Evolutionary conservation across 257 asterid genomes (phyloP).

Genomic region (Plantago major): DNA sequence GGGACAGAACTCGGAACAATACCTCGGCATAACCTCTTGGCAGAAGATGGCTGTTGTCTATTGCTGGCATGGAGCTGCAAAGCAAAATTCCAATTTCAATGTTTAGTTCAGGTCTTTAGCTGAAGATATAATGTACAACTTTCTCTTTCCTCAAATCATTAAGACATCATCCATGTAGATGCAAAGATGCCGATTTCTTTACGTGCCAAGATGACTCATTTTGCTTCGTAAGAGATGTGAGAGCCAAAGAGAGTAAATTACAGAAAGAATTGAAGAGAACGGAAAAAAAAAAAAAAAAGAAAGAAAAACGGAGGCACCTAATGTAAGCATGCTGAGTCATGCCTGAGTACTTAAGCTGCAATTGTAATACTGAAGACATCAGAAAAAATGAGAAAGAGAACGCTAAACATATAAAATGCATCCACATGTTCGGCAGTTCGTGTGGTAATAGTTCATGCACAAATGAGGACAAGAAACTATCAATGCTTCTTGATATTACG

Average conservation of each 20-base stretch:
- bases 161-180: slow-evolving; percentile 3
- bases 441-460: neutral
- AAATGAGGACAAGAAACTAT: neutral
- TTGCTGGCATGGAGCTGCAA: slow-evolving; percentile 90
- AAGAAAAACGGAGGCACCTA: neutral
- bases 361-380: slow-evolving; percentile 8
- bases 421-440: neutral
- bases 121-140: neutral
- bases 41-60: slow-evolving; percentile 59
- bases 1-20: slow-evolving; percentile 19
- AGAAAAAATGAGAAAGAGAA: neutral
- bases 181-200: slow-evolving; percentile 4
- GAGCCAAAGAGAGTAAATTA: neutral
- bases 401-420: neutral
- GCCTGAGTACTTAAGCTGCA: neutral
- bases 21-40: slow-evolving; percentile 76
- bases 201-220: slow-evolving; percentile 3
- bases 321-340: neutral
- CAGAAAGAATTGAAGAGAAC: slow-evolving; percentile 4
- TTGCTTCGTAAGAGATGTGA: slow-evolving; percentile 8
- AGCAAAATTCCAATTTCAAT: slow-evolving; percentile 17
- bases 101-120: slow-evolving; percentile 9
- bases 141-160: no score
- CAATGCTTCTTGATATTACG: neutral
- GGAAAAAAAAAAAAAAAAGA: neutral